These are phyloP conservation scores for Neurospora tetraspora DNA, from an alignment of 495 filamentous ascomycete species.

Conservation along the genomic window DNA sequence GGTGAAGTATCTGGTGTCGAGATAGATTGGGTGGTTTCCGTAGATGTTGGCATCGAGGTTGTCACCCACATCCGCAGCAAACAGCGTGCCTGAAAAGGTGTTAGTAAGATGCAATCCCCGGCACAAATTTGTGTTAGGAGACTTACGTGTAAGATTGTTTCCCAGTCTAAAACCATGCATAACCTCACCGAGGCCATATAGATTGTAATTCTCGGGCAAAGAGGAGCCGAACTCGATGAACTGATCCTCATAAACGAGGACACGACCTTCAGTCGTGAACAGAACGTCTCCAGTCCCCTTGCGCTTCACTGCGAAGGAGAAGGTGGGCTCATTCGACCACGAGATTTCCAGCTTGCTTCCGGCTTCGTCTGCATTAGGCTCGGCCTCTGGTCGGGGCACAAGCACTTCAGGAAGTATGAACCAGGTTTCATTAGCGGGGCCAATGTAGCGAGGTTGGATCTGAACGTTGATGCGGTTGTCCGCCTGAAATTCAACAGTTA, in stretches of 20 bases:
- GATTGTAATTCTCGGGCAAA: slow-evolving; percentile 60
- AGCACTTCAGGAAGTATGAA: slow-evolving; percentile 55
- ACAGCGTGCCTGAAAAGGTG: slow-evolving; percentile 45
- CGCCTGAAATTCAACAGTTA: slow-evolving; percentile 64
- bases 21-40: slow-evolving; percentile 72
- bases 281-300: slow-evolving; percentile 54
- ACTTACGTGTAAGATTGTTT: slow-evolving; percentile 60
- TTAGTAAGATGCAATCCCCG: background rate
- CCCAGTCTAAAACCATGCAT: slow-evolving; percentile 63
- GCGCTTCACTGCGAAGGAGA: slow-evolving; percentile 62
- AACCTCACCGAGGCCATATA: slow-evolving; percentile 80
- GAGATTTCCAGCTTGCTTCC: slow-evolving; percentile 46
- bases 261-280: slow-evolving; percentile 60
- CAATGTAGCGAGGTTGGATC: slow-evolving; percentile 60
- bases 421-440: slow-evolving; percentile 54
- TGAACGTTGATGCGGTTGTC: slow-evolving; percentile 65
- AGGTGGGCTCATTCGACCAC: slow-evolving; percentile 55
- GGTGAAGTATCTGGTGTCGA: slow-evolving; percentile 65
- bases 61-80: slow-evolving; percentile 57
- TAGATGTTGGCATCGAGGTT: slow-evolving; percentile 67
- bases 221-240: slow-evolving; percentile 66
- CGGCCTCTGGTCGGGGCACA: slow-evolving; percentile 47
- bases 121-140: background rate
- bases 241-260: slow-evolving; percentile 70
- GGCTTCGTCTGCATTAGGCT: slow-evolving; percentile 22